Base-by-base conservation (phyloP, 371 early-diverging fungal species). In the Neoconidiobolus thromboides region DNA sequence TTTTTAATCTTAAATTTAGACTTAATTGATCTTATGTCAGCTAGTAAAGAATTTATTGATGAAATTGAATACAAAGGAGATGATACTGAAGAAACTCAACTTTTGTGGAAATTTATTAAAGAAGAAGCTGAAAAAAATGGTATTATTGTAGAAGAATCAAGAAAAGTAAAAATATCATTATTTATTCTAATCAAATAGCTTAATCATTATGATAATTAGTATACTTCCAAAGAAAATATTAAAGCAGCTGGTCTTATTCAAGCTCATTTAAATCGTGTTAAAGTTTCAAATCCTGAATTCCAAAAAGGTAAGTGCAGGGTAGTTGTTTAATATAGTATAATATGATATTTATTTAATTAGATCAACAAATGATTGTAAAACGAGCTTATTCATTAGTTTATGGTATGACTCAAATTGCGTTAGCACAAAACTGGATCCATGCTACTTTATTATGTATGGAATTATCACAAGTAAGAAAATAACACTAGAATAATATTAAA, bases 331-430 rank as follows among this genome's bases (percentile, higher is more conserved):
- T 26, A 26, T 26, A 26, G 5, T 43, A 10, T 58, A n/a, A 60
- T 52, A 65, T 2, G 3, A 37, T 2, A 48, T 36, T 7, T 40
- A 26, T 14, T 26, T 14, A 14, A 37, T 61, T 64, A 69, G 88
- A 88, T 66, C 85, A 85, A 76, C 74, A 71, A 58, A 76, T 77
- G 61, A 82, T 90, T 60, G 76, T 88, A 9, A 75, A 78, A 61
- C 81, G 74, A 53, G 73, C 85, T 6, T 70, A 84, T 55, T 82
- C 80, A 53, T 73, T 95, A 41, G 68, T 87, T 40, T 78, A 78
- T 58, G 96, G 95, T 43, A 64, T 94, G 65, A 70, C 89, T 46
- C 93, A 92, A 65, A 90, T 96, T 54, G 76, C 94, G 10, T 76
- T 82, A 43, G 83, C 89, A 9, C 84, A 89, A 64, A 80, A 81